These are phyloP conservation scores for Sporothrix humicola DNA, from an alignment of 2,329 filamentous ascomycete species.

Conservation along the genomic window DNA sequence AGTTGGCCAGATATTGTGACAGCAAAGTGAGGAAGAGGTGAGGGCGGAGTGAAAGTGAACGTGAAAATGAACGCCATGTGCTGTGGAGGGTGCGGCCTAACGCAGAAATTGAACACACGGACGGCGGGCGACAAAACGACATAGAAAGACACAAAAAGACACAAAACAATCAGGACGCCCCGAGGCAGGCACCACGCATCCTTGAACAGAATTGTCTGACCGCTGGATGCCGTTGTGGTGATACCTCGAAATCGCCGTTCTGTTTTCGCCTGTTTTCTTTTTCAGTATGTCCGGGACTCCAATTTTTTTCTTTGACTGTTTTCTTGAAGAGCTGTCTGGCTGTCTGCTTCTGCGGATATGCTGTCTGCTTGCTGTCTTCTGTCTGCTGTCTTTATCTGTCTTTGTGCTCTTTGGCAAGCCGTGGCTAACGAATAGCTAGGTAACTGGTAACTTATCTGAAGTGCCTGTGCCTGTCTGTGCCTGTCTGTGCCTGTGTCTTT, in stretches of 20 bases:
- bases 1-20: not conserved
- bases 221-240: not conserved
- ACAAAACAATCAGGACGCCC: not conserved
- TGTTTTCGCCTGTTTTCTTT: not conserved
- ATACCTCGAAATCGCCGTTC: not conserved
- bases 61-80: not conserved
- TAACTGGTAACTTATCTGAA: conserved; percentile 54
- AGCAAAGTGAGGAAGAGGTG: not conserved
- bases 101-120: not conserved
- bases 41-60: not conserved
- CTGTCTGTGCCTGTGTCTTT: not conserved
- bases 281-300: not conserved
- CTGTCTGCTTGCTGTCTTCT: conserved; percentile 29
- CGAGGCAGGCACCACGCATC: not conserved
- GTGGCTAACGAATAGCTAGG: conserved; percentile 68
- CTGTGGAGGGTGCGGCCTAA: not conserved
- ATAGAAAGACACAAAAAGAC: not conserved
- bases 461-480: not conserved
- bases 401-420: conserved; percentile 36
- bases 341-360: conserved; percentile 34
- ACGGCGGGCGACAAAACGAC: not conserved
- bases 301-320: conserved; percentile 43
- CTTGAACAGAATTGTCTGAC: not conserved
- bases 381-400: conserved; percentile 32
- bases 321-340: conserved; percentile 35